Conservation (phyloP, 257 asterid species). For the Catharanthus roseus region DNA sequence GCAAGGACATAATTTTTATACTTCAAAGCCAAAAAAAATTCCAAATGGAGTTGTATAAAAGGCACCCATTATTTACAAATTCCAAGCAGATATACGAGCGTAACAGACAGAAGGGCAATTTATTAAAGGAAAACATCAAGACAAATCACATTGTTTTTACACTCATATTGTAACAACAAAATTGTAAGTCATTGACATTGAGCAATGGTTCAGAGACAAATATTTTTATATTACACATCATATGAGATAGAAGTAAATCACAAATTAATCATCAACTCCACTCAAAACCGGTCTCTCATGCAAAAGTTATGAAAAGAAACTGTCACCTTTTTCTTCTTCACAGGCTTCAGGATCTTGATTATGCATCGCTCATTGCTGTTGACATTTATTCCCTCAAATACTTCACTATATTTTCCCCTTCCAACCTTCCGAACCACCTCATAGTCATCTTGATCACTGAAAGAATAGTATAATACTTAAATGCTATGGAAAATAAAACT, state of each 20-base stretch:
- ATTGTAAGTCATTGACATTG: not conserved
- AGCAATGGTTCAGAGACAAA: not conserved
- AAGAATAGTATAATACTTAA: constrained; percentile 16
- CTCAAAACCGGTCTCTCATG: not conserved
- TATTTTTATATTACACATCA: no score
- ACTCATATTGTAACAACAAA: not conserved
- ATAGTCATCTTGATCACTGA: constrained; percentile 86
- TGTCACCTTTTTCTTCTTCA: constrained; percentile 87
- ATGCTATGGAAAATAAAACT: not conserved
- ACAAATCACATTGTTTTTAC: not conserved
- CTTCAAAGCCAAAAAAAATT: not conserved
- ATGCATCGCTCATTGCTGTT: constrained; percentile 75
- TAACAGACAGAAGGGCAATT: constrained; percentile 1
- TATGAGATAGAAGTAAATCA: no score
- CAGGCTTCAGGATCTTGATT: constrained; percentile 92
- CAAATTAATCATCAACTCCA: not conserved
- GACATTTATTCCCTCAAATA: constrained; percentile 88
- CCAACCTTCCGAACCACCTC: constrained; percentile 96
- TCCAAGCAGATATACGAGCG: not conserved
- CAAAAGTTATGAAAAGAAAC: constrained; percentile 1
- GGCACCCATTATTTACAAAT: no score
- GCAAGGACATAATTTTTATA: not conserved
- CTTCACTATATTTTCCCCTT: constrained; percentile 96
- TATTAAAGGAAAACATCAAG: not conserved
- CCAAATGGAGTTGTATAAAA: not conserved